phyloP scores from a whole-genome alignment of 2,329 filamentous ascomycete species.

The Fusarium caatingaense region DNA sequence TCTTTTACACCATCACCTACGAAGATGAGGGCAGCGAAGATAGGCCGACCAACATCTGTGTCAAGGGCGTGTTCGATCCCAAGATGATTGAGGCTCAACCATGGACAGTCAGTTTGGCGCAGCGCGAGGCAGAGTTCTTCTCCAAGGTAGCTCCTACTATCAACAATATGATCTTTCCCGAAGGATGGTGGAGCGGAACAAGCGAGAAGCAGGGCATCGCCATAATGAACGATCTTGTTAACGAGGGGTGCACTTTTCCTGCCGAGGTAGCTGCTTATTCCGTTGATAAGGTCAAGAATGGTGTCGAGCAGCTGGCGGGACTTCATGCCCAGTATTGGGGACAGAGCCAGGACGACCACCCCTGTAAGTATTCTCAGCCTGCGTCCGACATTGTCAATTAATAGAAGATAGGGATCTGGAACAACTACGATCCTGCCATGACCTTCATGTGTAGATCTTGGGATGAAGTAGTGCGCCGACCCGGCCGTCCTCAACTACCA shows the following conservation, averaged over 20 bases:
- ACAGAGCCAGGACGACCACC: slow-evolving; percentile 47
- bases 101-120: slow-evolving; percentile 45
- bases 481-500: slow-evolving; percentile 50
- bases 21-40: slow-evolving; percentile 36
- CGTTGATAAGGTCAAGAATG: slow-evolving; percentile 49
- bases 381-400: not conserved
- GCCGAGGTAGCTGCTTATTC: slow-evolving; percentile 48
- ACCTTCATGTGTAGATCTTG: slow-evolving; percentile 47
- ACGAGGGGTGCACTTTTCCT: slow-evolving; percentile 51
- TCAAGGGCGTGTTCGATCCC: slow-evolving; percentile 55
- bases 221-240: slow-evolving; percentile 52
- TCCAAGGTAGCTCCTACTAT: slow-evolving; percentile 49
- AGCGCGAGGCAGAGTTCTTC: slow-evolving; percentile 55
- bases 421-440: slow-evolving; percentile 54
- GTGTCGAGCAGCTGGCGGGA: slow-evolving; percentile 54
- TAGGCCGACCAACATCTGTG: slow-evolving; percentile 43
- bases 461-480: slow-evolving; percentile 48
- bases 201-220: slow-evolving; percentile 52
- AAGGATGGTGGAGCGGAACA: slow-evolving; percentile 52
- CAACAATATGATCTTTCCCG: slow-evolving; percentile 49
- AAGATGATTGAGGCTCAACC: slow-evolving; percentile 46
- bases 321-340: slow-evolving; percentile 54
- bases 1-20: slow-evolving; percentile 47
- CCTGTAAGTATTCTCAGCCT: slow-evolving; percentile 24
- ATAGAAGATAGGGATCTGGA: slow-evolving; percentile 44